These are phyloP conservation scores for Madurella mycetomatis DNA, from an alignment of 2,329 filamentous ascomycete species.

Conservation along the genomic window DNA sequence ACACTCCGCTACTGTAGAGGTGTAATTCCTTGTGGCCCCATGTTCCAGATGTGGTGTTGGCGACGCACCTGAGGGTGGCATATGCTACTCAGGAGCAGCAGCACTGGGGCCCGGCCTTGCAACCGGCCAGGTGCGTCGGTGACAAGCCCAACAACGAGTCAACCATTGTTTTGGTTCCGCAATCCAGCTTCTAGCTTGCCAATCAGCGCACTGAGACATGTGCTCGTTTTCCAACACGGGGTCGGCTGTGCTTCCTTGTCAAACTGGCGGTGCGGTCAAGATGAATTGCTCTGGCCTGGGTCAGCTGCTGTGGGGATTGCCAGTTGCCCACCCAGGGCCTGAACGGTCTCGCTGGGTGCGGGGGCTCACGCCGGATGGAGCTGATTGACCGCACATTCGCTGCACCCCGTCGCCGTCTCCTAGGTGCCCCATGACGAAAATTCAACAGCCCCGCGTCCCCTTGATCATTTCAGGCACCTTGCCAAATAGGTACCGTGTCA, in stretches of 20 bases:
- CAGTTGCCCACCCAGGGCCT: not conserved
- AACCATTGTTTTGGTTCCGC: no score
- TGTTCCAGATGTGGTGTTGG: not conserved
- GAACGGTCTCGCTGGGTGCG: constrained; percentile 4
- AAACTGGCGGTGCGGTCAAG: no score
- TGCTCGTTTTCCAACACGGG: not conserved
- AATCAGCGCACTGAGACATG: no score
- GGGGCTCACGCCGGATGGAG: not conserved
- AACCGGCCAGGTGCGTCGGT: not conserved
- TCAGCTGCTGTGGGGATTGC: no score
- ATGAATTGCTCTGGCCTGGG: no score
- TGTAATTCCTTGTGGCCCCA: not conserved
- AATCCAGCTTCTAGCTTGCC: no score
- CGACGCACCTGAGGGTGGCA: constrained; percentile 6
- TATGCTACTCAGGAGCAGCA: not conserved
- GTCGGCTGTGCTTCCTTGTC: not conserved
- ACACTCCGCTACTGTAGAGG: not conserved
- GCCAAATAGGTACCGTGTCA: not conserved
- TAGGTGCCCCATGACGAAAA: constrained; percentile 19
- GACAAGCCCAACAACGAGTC: not conserved
- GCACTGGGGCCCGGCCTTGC: not conserved
- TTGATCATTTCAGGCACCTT: constrained; percentile 17
- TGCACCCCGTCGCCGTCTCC: constrained; percentile 7
- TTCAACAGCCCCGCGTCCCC: constrained; percentile 13
- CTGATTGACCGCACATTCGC: constrained; percentile 9